Base-by-base conservation (phyloP, 805 yeast species). In the Barnettozyma pratensis region DNA sequence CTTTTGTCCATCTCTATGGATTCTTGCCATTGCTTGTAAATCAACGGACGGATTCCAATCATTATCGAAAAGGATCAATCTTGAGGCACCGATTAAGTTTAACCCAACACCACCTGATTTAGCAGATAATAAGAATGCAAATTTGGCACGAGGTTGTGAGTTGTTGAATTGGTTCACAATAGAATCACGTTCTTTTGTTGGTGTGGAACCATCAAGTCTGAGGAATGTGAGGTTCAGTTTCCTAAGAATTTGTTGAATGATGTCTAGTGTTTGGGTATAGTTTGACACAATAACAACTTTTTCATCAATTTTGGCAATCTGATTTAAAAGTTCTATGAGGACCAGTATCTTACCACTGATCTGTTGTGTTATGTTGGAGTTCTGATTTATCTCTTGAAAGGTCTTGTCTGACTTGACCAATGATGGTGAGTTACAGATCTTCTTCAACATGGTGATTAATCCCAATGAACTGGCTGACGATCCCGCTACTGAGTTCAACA, bases 41-140 rank as follows among this genome's bases (percentile, higher is more conserved):
- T 94, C 99, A 10, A 84, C 75, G 0, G 97, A 80, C 0, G 99
- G 99, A 54, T 94, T 94, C 99, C 99, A 94, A 61, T 94, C 98
- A 54, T 94, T 88, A 62, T 94, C 99, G 60, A 87, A 85, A 26
- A 94, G 68, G 5, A 94, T 75, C 38, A 94, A 68, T 29, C 98
- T 69, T 3, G 96, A 87, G 0, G 96, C 99, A 0, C 98, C 99
- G 34, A 87, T 77, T 34, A 94, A 70, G 60, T 94, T 94, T 39
- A 94, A 71, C 0, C 99, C 99, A 51, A 86, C 83, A 0, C 99
- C 99, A 4, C 99, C 99, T 4, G 96, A 83, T 63, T 90, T 88
- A 0, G 97, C 85, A 4, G 96, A 87, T 10, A 94, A 66, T 10
- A 94, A 66, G 55, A 94, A 89, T 0, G 83, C 84, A 60, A 85